These are phyloP conservation scores for Xylaria sp. DNA, from an alignment of 2,329 filamentous ascomycete species.

Conservation along the genomic window DNA sequence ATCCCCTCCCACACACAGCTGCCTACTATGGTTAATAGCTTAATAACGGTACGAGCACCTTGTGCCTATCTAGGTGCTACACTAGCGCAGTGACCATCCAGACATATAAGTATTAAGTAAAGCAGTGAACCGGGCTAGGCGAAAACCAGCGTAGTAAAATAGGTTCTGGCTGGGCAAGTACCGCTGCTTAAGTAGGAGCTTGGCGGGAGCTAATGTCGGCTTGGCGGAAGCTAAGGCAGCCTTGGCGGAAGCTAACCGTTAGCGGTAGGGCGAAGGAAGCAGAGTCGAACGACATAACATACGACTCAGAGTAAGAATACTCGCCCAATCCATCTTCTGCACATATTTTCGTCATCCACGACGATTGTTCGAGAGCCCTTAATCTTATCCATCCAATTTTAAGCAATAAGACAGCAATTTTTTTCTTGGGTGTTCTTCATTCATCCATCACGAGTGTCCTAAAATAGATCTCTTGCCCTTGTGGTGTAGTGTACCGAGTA, in stretches of 20 bases:
- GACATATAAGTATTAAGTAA: background rate
- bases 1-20: background rate
- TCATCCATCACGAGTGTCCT: conserved; percentile 18
- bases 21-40: conserved; percentile 8
- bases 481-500: background rate
- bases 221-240: conserved; percentile 1
- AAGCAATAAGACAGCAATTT: conserved; percentile 16
- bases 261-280: background rate
- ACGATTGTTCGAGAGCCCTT: background rate
- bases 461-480: conserved; percentile 17
- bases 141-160: background rate
- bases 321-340: conserved; percentile 14
- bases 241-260: conserved; percentile 2
- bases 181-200: background rate
- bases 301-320: conserved; percentile 34
- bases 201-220: background rate
- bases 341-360: conserved; percentile 16
- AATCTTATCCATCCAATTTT: conserved; percentile 23
- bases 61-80: background rate
- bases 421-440: background rate
- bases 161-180: background rate
- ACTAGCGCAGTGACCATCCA: background rate
- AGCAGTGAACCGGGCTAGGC: background rate
- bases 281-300: conserved; percentile 37
- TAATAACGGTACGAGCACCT: background rate